Conservation (phyloP, 768 basidiomycete species). For the Hygrocybe coccinea region DNA sequence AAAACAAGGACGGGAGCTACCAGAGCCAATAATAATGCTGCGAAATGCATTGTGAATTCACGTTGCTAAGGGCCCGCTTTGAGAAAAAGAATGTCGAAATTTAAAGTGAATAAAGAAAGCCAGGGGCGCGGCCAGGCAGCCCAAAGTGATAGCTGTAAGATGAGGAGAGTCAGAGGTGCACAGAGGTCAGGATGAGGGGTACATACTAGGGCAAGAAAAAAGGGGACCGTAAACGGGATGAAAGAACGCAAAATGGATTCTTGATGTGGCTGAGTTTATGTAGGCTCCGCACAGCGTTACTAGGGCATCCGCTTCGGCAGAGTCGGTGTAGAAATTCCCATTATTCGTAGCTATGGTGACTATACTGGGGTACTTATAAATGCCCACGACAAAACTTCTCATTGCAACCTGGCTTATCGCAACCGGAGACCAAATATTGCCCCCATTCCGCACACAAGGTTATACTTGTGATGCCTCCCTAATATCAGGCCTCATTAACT, state of each 20-base stretch:
- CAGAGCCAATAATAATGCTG: constrained; percentile 39
- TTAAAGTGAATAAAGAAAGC: constrained; percentile 25
- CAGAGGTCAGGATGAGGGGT: neutral
- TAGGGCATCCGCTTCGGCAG: too few species aligned
- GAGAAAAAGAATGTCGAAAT: constrained; percentile 19
- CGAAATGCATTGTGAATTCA: constrained; percentile 44
- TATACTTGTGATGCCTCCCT: too few species aligned
- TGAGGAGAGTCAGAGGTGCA: constrained; percentile 9
- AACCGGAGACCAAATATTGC: too few species aligned
- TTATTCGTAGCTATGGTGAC: too few species aligned
- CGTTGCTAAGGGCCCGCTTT: constrained; percentile 40
- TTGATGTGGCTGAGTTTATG: constrained; percentile 1
- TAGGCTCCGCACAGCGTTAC: too few species aligned
- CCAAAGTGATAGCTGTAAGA: constrained; percentile 37
- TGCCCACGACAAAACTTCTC: too few species aligned
- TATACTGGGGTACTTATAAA: too few species aligned
- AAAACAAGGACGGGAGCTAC: constrained; percentile 42
- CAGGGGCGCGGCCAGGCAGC: constrained; percentile 72
- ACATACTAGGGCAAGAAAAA: constrained; percentile 27
- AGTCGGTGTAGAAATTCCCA: too few species aligned
- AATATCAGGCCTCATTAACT: too few species aligned
- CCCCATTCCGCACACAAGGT: too few species aligned
- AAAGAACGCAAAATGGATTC: neutral
- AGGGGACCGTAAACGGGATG: neutral
- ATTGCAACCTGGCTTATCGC: too few species aligned